These are phyloP conservation scores for Colletotrichum eremochloae DNA, from an alignment of 2,329 filamentous ascomycete species.

Conservation along the genomic window DNA sequence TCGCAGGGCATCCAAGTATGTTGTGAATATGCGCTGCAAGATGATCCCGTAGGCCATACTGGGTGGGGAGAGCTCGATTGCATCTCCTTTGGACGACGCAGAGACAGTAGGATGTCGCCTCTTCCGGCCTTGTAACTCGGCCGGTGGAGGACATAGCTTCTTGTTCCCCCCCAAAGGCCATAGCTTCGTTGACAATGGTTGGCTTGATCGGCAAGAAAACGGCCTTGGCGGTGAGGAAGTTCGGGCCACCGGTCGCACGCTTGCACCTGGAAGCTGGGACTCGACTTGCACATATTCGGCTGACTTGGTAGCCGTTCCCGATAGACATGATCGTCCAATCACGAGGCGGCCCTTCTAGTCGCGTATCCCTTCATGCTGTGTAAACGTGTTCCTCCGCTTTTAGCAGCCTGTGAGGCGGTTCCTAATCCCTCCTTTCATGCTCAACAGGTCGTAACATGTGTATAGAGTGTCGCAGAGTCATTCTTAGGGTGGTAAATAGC, in stretches of 20 bases:
- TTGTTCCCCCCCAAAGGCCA: neutral
- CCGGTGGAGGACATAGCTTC: neutral
- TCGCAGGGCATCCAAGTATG: neutral
- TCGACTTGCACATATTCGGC: no score
- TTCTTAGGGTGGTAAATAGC: no score
- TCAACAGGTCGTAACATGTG: neutral
- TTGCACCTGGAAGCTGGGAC: neutral
- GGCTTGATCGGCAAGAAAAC: neutral
- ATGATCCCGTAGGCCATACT: conserved; percentile 3
- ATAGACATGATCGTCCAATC: neutral
- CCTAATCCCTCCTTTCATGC: neutral
- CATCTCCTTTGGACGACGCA: no score
- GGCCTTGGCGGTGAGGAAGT: neutral
- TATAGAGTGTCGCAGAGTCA: no score
- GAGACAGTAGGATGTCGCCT: no score
- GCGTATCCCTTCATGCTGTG: neutral
- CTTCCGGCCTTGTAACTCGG: neutral
- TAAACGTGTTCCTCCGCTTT: neutral
- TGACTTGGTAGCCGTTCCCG: no score
- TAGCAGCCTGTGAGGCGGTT: no score
- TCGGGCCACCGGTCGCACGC: neutral
- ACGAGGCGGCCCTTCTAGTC: neutral
- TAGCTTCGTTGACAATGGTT: neutral
- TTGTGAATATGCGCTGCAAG: neutral
- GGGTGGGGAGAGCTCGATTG: no score